A percentile compares a stretch with the other conserved stretches of the same genome.
phyloP scores from a whole-genome alignment of 2,329 filamentous ascomycete species.

The Ophiostoma pallidulum region DNA sequence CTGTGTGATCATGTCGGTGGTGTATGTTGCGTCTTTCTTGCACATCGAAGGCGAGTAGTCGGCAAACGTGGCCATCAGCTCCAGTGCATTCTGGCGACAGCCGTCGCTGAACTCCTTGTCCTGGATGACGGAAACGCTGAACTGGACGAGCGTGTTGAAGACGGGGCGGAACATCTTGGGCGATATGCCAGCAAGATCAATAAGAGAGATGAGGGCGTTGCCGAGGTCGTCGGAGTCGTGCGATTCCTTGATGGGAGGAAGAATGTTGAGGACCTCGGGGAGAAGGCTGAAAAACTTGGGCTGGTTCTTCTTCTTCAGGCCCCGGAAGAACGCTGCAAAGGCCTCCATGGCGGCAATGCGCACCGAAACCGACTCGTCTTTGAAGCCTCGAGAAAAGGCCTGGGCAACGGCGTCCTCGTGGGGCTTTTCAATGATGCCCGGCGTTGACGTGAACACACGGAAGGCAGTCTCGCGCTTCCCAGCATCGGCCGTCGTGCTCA shows the following conservation, averaged over 20 bases:
- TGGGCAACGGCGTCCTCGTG: constrained; percentile 83
- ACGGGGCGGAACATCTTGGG: constrained; percentile 95
- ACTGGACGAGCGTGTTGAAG: constrained; percentile 88
- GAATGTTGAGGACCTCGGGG: constrained; percentile 84
- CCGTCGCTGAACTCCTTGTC: constrained; percentile 91
- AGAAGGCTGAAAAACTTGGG: constrained; percentile 79
- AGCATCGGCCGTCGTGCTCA: constrained; percentile 76
- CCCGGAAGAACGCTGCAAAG: constrained; percentile 92
- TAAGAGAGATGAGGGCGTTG: constrained; percentile 79
- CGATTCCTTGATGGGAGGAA: constrained; percentile 87
- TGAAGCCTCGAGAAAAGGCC: constrained; percentile 87
- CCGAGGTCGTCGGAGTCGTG: constrained; percentile 86
- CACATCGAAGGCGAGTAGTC: constrained; percentile 93
- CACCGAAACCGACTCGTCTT: constrained; percentile 74
- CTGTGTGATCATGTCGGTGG: constrained; percentile 94
- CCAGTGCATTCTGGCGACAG: constrained; percentile 86
- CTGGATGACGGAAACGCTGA: constrained; percentile 86
- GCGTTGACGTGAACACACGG: constrained; percentile 89
- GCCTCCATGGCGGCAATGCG: constrained; percentile 92
- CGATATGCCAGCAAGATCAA: constrained; percentile 87
- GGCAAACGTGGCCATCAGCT: constrained; percentile 96
- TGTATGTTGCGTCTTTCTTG: constrained; percentile 86
- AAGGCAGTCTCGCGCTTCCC: constrained; percentile 87
- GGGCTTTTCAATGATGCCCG: constrained; percentile 90
- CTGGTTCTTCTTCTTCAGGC: constrained; percentile 77